Percentiles rank a stretch among this genome's conserved stretches.
These are phyloP conservation scores for Abrus pulchellus DNA, from an alignment of 306 rosid genomes.

Conservation along the genomic window DNA sequence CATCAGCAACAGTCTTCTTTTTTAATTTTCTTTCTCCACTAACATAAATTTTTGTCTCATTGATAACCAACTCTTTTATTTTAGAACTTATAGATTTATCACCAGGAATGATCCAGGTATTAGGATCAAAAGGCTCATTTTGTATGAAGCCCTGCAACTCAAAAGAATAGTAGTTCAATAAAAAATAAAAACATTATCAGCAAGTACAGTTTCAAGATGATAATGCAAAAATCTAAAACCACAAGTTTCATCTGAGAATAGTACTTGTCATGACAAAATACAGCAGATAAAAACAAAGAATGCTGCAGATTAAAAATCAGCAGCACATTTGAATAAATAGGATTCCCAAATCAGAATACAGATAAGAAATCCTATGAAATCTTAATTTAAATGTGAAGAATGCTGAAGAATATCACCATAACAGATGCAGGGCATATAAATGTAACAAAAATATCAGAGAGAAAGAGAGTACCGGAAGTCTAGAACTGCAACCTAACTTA, in stretches of 20 bases:
- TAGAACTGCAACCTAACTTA: slow-evolving; percentile 64
- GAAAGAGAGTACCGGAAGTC: slow-evolving; percentile 68
- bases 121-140: slow-evolving; percentile 69
- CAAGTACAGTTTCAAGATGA: slow-evolving; percentile 28
- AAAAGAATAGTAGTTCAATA: slow-evolving; percentile 27
- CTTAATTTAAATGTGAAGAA: slow-evolving; percentile 9
- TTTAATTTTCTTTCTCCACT: slow-evolving; percentile 59
- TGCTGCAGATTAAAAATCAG: background rate
- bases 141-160: slow-evolving; percentile 82
- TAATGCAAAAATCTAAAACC: background rate
- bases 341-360: slow-evolving; percentile 2
- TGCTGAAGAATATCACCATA: slow-evolving; percentile 11
- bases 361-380: slow-evolving; percentile 7
- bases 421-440: slow-evolving; percentile 22
- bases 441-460: background rate
- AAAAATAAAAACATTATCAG: background rate
- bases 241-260: background rate
- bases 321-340: slow-evolving; percentile 2
- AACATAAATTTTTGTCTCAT: slow-evolving; percentile 50
- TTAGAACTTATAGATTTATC: slow-evolving; percentile 41
- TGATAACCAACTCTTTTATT: slow-evolving; percentile 49
- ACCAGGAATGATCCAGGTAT: slow-evolving; percentile 77
- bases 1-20: slow-evolving; percentile 76
- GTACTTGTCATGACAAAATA: background rate
- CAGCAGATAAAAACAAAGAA: background rate